Conservation (phyloP, 768 basidiomycete species). For the Suillus subluteus region DNA sequence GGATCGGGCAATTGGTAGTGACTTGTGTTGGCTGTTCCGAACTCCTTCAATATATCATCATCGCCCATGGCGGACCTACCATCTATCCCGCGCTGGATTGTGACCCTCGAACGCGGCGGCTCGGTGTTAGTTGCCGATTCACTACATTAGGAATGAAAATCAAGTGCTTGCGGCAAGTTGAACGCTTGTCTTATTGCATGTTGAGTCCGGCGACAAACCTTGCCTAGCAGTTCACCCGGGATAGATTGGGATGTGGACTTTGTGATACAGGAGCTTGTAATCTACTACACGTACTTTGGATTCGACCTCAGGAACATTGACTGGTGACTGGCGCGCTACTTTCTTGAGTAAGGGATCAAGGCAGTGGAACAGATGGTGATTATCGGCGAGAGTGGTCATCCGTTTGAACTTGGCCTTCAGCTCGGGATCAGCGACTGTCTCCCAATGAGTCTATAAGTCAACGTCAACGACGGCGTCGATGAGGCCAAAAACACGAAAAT, state of each 20-base stretch:
- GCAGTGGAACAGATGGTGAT: constrained; percentile 17
- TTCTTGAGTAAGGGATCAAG: constrained; percentile 15
- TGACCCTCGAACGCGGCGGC: too few species aligned
- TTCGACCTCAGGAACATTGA: not conserved
- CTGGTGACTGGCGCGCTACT: not conserved
- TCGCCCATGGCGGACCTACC: too few species aligned
- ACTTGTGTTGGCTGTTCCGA: too few species aligned
- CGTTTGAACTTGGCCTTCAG: constrained; percentile 5
- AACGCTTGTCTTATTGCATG: too few species aligned
- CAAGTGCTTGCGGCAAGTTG: too few species aligned
- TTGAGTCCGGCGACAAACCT: too few species aligned
- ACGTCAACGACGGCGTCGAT: not conserved
- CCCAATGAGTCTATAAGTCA: constrained; percentile 19
- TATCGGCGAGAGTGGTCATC: constrained; percentile 17
- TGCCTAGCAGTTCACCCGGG: too few species aligned
- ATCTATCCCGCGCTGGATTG: too few species aligned
- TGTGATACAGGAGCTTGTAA: not conserved
- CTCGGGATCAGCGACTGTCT: constrained; percentile 14
- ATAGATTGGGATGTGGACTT: not conserved
- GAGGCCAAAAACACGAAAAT: too few species aligned
- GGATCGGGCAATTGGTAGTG: not conserved
- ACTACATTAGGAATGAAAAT: too few species aligned
- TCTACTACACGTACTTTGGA: not conserved
- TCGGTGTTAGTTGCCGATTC: too few species aligned
- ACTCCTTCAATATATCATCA: too few species aligned